Conservation (phyloP, 257 asterid species). For the Rehmannia glutinosa region DNA sequence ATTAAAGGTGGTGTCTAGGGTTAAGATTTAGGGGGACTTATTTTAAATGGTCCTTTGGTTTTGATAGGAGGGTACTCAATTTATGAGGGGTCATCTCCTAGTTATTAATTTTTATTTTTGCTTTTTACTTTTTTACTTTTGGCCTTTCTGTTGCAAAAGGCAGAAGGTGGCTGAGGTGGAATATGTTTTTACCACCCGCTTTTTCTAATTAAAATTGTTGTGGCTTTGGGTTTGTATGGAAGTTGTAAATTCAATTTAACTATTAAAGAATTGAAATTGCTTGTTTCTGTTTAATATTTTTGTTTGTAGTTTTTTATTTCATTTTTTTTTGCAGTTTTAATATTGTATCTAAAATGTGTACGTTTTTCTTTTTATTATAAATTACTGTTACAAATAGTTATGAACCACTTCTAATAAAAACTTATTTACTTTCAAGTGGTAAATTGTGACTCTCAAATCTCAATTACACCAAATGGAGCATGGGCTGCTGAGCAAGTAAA, state of each 20-base stretch:
- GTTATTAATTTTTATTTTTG: constrained; percentile 1
- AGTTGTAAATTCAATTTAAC: no score
- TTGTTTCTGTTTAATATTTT: neutral
- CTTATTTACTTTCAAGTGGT: no score
- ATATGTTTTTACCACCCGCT: constrained; percentile 40
- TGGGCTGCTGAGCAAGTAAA: no score
- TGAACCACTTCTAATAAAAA: no score
- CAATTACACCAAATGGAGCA: no score
- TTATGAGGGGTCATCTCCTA: constrained; percentile 27
- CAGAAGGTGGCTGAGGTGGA: constrained; percentile 35
- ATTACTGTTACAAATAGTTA: no score
- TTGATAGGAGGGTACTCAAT: constrained; percentile 23
- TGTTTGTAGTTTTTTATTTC: neutral
- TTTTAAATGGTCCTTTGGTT: constrained; percentile 40
- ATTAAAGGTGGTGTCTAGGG: neutral
- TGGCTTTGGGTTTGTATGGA: constrained; percentile 18
- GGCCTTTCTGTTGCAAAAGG: neutral
- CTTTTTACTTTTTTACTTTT: neutral
- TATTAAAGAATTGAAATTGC: no score
- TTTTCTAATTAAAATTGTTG: neutral
- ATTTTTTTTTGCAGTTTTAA: no score
- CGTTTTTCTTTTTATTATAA: no score
- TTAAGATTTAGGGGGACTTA: constrained; percentile 33
- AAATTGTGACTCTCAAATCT: no score
- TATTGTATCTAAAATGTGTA: no score